Evolutionary conservation across 768 basidiomycete species (phyloP), one percentile per base, ranked within the genome.

Genomic region (Infundibulicybe gibba): DNA sequence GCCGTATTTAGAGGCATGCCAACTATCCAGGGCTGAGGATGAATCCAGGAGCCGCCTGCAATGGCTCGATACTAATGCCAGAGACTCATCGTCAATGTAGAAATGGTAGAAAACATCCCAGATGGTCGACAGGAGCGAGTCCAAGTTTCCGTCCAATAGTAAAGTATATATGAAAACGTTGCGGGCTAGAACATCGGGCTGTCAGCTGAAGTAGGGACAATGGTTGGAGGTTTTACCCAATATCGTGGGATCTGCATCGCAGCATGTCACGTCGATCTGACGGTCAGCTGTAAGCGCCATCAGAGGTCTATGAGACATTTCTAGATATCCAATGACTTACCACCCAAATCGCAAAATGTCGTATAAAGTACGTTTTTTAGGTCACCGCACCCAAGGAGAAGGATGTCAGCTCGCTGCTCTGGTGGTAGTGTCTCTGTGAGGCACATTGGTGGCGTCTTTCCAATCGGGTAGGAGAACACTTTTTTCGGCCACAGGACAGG

Each of bases 301-400:
- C 6, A 43, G 1, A 38, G 17, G 21, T n/a, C 19, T 15, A 20
- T 32, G 11, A 30, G 20, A 15, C 54, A 61, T 49, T 43, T 69
- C 68, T 45, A 8, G 4, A 25, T 25, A 25, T 25, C 25, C 4
- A 25, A 25, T 3, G 4, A 25, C 25, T 25, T 8, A 17, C 45
- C 32, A 10, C 35, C 48, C 16, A 53, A 51, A 45, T 70, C 66
- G n/a, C 54, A 48, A 48, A 59, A 60, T 2, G 78, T 45, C 1
- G 79, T 81, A 54, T 75, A 79, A 12, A 83, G 47, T 9, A 82
- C 70, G 43, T 70, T 77, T 21, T 79, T 63, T 10, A 75, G 73
- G 53, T 83, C 82, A 13, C 80, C 80, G 52, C 80, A 82, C 17
- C 73, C 80, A 21, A 81, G 63, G 14, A 80, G 68, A 3, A 84